Percentiles rank a stretch among this genome's conserved stretches.
Conservation (phyloP, 768 basidiomycete species). For the Mycena kentingensis region DNA sequence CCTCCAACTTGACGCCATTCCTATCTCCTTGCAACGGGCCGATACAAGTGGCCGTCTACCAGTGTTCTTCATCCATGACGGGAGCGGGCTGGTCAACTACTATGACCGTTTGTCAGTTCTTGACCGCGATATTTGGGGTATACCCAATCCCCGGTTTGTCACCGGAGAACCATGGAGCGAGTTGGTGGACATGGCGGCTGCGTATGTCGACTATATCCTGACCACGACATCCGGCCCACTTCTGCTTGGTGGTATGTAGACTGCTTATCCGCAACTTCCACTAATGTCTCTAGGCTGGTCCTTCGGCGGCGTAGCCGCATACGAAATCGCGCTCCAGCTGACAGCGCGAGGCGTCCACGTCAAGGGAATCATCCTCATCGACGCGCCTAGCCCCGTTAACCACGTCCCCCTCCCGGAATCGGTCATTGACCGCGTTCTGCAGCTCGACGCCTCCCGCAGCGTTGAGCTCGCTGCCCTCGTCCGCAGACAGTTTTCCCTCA, state of each 20-base stretch:
- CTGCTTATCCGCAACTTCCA: background rate
- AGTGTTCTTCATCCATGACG: slow-evolving; percentile 72
- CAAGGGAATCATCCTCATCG: slow-evolving; percentile 64
- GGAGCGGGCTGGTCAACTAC: slow-evolving; percentile 61
- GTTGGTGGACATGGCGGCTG: slow-evolving; percentile 53
- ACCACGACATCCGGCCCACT: slow-evolving; percentile 39
- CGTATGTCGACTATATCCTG: slow-evolving; percentile 48
- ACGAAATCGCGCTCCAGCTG: slow-evolving; percentile 60
- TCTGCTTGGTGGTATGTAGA: slow-evolving; percentile 67
- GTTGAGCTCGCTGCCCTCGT: slow-evolving; percentile 39
- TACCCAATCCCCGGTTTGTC: slow-evolving; percentile 57
- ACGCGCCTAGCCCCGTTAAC: slow-evolving; percentile 61
- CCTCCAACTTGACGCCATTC: slow-evolving; percentile 30
- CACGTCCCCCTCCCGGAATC: slow-evolving; percentile 53
- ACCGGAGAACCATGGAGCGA: slow-evolving; percentile 48
- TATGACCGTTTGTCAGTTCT: slow-evolving; percentile 50
- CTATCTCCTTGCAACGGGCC: slow-evolving; percentile 41
- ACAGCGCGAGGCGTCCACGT: slow-evolving; percentile 44
- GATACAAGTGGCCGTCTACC: slow-evolving; percentile 32
- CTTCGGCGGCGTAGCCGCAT: slow-evolving; percentile 74
- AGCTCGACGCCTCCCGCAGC: slow-evolving; percentile 30
- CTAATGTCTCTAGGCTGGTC: slow-evolving; percentile 62
- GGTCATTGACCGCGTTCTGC: slow-evolving; percentile 51
- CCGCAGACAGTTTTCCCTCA: slow-evolving; percentile 51
- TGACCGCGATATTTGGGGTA: slow-evolving; percentile 58